Percentiles rank a stretch among this genome's conserved stretches.
Conservation (phyloP, 1,284 basidiomycete species). For the Testicularia cyperi region DNA sequence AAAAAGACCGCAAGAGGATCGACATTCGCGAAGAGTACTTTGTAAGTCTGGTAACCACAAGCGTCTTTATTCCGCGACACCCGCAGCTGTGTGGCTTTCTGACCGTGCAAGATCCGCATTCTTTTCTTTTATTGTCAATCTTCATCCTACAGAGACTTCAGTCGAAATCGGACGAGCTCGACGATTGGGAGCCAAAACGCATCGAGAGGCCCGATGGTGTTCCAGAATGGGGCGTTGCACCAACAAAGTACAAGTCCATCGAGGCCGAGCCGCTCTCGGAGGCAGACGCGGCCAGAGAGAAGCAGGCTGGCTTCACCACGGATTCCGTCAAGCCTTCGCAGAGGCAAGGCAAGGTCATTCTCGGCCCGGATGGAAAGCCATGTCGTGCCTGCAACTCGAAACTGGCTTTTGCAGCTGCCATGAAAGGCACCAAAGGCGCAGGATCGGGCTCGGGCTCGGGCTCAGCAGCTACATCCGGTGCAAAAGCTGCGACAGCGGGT, state of each 20-base stretch:
- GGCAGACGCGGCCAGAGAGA: constrained; percentile 10
- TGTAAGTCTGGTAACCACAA: constrained; percentile 30
- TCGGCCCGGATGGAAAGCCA: constrained; percentile 58
- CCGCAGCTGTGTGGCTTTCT: no score
- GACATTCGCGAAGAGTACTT: constrained; percentile 95
- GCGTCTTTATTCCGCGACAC: background rate
- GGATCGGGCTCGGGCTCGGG: background rate
- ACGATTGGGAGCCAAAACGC: constrained; percentile 85
- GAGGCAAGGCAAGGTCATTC: constrained; percentile 30
- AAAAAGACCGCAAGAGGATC: constrained; percentile 77
- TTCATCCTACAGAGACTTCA: constrained; percentile 20
- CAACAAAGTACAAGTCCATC: constrained; percentile 14
- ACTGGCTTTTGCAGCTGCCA: constrained; percentile 51
- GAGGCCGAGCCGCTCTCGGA: constrained; percentile 61
- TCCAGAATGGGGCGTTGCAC: constrained; percentile 85
- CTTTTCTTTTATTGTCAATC: no score
- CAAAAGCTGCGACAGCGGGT: constrained; percentile 1
- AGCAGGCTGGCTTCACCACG: constrained; percentile 11
- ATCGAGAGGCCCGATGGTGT: constrained; percentile 78
- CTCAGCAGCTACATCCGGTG: background rate
- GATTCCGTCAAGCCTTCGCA: constrained; percentile 9
- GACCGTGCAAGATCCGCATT: no score
- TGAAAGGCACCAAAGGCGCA: constrained; percentile 31
- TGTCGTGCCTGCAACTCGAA: constrained; percentile 57
- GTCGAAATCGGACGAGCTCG: constrained; percentile 70